phyloP scores from a whole-genome alignment of 1,284 basidiomycete species.

The Leccinum proliferum region DNA sequence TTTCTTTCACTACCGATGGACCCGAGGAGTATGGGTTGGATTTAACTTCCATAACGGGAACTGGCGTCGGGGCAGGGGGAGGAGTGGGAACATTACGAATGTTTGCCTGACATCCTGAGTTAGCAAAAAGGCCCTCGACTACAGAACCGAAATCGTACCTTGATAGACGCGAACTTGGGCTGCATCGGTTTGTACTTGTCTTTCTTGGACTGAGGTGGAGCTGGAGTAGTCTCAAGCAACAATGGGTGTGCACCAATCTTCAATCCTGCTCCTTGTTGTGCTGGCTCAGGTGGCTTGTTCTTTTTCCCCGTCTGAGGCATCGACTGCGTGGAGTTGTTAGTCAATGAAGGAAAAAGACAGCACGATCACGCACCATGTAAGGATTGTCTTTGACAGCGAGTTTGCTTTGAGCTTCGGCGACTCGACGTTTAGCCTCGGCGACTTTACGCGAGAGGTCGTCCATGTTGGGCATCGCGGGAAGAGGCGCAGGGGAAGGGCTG shows the following conservation, averaged over 20 bases:
- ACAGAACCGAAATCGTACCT: conserved; percentile 35
- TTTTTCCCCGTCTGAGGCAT: conserved; percentile 51
- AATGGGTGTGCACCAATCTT: conserved; percentile 90
- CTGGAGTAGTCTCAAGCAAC: conserved; percentile 61
- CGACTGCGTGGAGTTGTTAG: conserved; percentile 32
- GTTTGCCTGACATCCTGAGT: conserved; percentile 52
- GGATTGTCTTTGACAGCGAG: conserved; percentile 74
- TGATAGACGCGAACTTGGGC: conserved; percentile 93
- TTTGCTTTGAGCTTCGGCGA: conserved; percentile 73
- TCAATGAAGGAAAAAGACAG: not conserved
- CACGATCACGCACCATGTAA: conserved; percentile 57
- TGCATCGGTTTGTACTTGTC: conserved; percentile 95
- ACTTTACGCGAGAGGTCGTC: conserved; percentile 67
- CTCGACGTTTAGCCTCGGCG: conserved; percentile 74
- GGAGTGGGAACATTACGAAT: conserved; percentile 65
- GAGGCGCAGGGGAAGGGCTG: conserved; percentile 32
- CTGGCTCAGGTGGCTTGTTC: conserved; percentile 49
- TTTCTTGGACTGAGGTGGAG: conserved; percentile 70
- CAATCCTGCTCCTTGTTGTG: conserved; percentile 75
- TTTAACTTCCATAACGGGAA: conserved; percentile 37
- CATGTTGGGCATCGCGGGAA: conserved; percentile 39
- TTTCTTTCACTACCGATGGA: conserved; percentile 46
- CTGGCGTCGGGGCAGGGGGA: conserved; percentile 48
- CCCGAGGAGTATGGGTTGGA: conserved; percentile 72
- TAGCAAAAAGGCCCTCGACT: not conserved